Base-by-base conservation (phyloP, 179 eudicot species). In the Spinacia oleracea region DNA sequence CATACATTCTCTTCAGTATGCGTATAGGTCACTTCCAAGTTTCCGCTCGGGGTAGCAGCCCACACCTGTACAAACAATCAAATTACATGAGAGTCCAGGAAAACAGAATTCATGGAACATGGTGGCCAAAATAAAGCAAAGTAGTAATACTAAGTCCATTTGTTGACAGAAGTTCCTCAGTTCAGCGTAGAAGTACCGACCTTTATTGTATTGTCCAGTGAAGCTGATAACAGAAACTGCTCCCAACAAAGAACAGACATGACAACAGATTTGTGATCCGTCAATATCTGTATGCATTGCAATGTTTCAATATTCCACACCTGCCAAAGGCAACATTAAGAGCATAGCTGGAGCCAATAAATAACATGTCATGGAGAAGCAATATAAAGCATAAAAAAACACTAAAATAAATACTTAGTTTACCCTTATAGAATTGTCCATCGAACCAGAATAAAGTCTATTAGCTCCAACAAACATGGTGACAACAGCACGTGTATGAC, bases 181-280 rank as follows among this genome's bases (percentile, higher is more conserved):
- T 42, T 23, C 55, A 43, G 74, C 23, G 69, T 9, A 72, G 25
- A 27, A 82, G 34, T 48, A 53, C 79, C 46, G 64, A 96, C 99
- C 96, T 91, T 96, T 21, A 96, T 84, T 66, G 98, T 96, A 71
- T 87, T 85, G 83, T 96, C 99, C 84, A 96, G 68, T 21, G 99
- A 92, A 82, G 96, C 88, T 23, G 98, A 91, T 78, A 96, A 79
- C 27, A 96, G 88, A 85, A 92, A 93, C 80, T 92, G 96, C 77
- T 96, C 98, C 98, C 98, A 96, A 80, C 99, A 96, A 56, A 96
- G 89, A 84, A 96, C 87, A 77, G 99, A 96, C 98, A 92, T 96
- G 48, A 96, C 99, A 43, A 91, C 98, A 42, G 88, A 79, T 27
- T 89, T 87, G 77, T 96, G 99, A 20, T 91, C 93, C 5, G 91